These are phyloP conservation scores for Phytomonas francai DNA, from an alignment of 208 protist genomes.

Conservation along the genomic window DNA sequence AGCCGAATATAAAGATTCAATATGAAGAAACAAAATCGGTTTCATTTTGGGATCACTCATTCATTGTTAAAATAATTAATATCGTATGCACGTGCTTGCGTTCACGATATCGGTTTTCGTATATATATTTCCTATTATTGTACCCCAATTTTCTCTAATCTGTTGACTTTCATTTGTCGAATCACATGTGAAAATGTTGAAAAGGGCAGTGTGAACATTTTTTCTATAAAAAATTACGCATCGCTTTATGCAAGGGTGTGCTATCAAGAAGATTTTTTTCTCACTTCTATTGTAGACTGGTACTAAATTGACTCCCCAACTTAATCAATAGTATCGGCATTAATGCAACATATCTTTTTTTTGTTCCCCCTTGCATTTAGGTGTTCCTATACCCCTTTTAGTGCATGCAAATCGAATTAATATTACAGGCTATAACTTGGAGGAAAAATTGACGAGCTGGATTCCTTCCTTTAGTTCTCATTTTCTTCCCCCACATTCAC, in stretches of 20 bases:
- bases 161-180: not conserved
- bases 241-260: not conserved
- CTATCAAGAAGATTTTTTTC: not conserved
- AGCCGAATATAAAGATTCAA: not conserved
- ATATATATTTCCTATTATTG: conserved; percentile 1
- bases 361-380: conserved; percentile 18
- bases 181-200: not conserved
- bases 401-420: not conserved
- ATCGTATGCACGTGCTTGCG: conserved; percentile 6
- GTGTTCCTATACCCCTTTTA: not conserved
- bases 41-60: conserved; percentile 2
- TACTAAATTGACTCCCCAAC: conserved; percentile 2
- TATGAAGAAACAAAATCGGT: not conserved
- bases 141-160: not conserved
- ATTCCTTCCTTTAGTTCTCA: conserved; percentile 3
- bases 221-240: not conserved
- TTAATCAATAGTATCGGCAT: conserved; percentile 1
- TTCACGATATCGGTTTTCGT: not conserved
- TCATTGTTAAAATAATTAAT: not conserved
- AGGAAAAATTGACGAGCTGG: not conserved
- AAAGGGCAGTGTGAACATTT: not conserved
- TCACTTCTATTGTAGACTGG: not conserved
- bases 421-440: not conserved
- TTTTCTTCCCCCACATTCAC: not conserved
- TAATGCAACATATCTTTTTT: conserved; percentile 2